A percentile compares a stretch with the other conserved stretches of the same genome.
Evolutionary conservation across 1,284 basidiomycete species (phyloP).

Genomic region (Phaffia rhodozyma): DNA sequence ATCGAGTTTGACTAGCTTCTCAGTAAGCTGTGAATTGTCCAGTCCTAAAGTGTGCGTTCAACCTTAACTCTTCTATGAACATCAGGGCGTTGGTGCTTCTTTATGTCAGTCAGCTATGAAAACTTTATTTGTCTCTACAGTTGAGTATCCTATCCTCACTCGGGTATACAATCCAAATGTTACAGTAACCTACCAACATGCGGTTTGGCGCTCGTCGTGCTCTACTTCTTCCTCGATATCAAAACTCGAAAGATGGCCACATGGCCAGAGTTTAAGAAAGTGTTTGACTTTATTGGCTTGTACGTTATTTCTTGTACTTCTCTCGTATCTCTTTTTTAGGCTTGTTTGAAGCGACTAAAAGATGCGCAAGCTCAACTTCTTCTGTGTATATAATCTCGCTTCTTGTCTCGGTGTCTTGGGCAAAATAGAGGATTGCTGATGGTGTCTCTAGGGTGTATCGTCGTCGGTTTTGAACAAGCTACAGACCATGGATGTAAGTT

Average conservation of each 20-base stretch:
- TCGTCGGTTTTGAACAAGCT: constrained; percentile 56
- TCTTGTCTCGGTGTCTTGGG: neutral
- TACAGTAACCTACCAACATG: constrained; percentile 35
- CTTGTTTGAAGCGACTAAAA: too few species aligned
- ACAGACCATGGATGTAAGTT: constrained; percentile 31
- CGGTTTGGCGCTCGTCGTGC: constrained; percentile 48
- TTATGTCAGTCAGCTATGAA: constrained; percentile 17
- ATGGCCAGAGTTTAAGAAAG: constrained; percentile 23
- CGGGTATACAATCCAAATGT: neutral
- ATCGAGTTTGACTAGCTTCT: too few species aligned
- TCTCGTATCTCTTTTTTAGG: neutral
- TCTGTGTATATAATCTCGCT: too few species aligned
- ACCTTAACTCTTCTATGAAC: constrained; percentile 12
- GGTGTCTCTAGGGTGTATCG: constrained; percentile 55
- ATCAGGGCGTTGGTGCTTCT: constrained; percentile 35
- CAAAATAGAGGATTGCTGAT: constrained; percentile 46
- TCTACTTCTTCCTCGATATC: constrained; percentile 72
- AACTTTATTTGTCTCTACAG: neutral
- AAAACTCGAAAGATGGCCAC: constrained; percentile 38
- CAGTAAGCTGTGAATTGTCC: too few species aligned
- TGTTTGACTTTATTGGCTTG: constrained; percentile 33
- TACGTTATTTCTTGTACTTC: constrained; percentile 8
- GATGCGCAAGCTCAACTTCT: too few species aligned
- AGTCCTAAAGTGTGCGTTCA: neutral
- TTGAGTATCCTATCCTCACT: neutral